phyloP scores from a whole-genome alignment of 176 grass and related monocot genomes.

The Thinopyrum elongatum region DNA sequence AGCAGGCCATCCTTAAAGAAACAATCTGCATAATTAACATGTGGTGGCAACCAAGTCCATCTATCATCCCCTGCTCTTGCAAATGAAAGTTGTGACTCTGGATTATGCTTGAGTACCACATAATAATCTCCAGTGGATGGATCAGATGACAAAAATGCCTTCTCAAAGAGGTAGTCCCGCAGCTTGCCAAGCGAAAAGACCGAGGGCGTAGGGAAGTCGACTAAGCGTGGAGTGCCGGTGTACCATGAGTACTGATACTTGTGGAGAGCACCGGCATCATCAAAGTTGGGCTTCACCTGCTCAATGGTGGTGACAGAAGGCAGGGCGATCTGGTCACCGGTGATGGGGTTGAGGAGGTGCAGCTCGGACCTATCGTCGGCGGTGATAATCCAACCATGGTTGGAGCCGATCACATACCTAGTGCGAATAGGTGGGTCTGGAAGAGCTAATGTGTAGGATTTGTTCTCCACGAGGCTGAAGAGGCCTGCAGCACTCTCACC shows the following conservation, averaged over 20 bases:
- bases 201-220: background rate
- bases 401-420: background rate
- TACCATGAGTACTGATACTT: background rate
- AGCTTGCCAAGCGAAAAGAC: background rate
- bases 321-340: background rate
- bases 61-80: background rate
- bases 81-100: background rate
- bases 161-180: background rate
- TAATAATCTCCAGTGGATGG: background rate
- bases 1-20: background rate
- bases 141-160: constrained; percentile 6
- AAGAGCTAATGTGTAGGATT: background rate
- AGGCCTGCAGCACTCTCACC: background rate
- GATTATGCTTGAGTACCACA: background rate
- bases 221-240: background rate
- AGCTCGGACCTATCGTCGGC: background rate
- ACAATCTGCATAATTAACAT: background rate
- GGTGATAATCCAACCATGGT: background rate
- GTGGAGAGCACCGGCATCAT: background rate
- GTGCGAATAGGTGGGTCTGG: background rate
- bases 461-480: background rate
- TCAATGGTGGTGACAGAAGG: background rate
- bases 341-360: background rate
- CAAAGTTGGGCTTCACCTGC: background rate
- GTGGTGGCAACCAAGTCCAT: background rate